These are phyloP conservation scores for Pholiota microspora DNA, from an alignment of 768 basidiomycete species.

Conservation along the genomic window DNA sequence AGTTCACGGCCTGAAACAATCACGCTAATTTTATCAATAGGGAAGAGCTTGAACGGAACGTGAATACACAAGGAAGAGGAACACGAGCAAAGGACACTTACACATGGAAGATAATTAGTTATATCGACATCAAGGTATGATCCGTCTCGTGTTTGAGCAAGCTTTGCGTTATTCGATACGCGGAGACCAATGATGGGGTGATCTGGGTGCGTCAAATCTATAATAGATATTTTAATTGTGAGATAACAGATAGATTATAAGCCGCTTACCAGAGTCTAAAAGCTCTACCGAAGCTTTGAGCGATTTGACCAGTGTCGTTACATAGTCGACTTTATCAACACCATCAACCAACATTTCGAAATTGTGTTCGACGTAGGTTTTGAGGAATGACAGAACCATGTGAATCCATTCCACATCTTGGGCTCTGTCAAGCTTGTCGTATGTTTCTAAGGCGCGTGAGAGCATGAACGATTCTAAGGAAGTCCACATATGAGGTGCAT, in stretches of 20 bases:
- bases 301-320: slow-evolving; percentile 46
- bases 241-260: background rate
- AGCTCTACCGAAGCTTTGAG: slow-evolving; percentile 46
- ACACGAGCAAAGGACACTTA: slow-evolving; percentile 34
- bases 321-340: slow-evolving; percentile 48
- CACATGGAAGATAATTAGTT: slow-evolving; percentile 72
- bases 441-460: slow-evolving; percentile 67
- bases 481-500: slow-evolving; percentile 79
- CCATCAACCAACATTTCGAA: slow-evolving; percentile 53
- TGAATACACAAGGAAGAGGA: background rate
- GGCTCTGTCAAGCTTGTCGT: slow-evolving; percentile 51
- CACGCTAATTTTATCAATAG: slow-evolving; percentile 60
- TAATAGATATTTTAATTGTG: background rate
- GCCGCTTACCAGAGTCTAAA: slow-evolving; percentile 52
- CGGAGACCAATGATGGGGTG: slow-evolving; percentile 66
- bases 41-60: slow-evolving; percentile 45
- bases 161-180: slow-evolving; percentile 42
- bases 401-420: slow-evolving; percentile 81
- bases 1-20: slow-evolving; percentile 61
- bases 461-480: slow-evolving; percentile 80
- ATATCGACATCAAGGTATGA: slow-evolving; percentile 58
- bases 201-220: slow-evolving; percentile 62
- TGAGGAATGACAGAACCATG: slow-evolving; percentile 73
- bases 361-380: slow-evolving; percentile 57
- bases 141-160: slow-evolving; percentile 65